Conservation (phyloP, 768 basidiomycete genomes). For the Russula lepida region DNA sequence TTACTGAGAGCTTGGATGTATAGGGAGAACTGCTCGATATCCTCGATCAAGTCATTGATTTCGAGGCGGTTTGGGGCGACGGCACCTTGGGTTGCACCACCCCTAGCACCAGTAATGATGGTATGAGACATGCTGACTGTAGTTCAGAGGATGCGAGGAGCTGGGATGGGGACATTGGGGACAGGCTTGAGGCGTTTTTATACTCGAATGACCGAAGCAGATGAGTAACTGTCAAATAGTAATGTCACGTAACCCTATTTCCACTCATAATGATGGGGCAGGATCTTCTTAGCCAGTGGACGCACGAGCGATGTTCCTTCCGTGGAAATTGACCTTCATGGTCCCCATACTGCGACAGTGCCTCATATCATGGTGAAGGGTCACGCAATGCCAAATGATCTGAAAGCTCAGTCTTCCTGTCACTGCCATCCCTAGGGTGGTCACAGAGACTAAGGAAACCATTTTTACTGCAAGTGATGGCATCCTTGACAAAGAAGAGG, state of each 20-base stretch:
- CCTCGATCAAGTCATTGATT: slow-evolving; percentile 27
- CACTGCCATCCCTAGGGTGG: no score
- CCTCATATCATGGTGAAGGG: background rate
- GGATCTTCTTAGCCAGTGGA: background rate
- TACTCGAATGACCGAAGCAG: background rate
- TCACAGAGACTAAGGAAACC: background rate
- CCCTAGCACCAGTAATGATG: background rate
- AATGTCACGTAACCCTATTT: background rate
- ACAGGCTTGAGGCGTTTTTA: background rate
- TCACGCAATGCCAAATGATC: background rate
- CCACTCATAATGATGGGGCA: background rate
- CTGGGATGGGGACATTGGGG: background rate
- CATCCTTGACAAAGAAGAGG: background rate
- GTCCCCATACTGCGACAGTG: background rate
- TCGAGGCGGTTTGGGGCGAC: slow-evolving; percentile 18
- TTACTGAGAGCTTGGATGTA: slow-evolving; percentile 44
- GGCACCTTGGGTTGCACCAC: slow-evolving; percentile 8
- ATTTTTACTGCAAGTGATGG: background rate
- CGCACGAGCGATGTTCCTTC: background rate
- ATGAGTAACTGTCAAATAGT: background rate
- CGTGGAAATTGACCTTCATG: no score
- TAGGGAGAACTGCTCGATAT: slow-evolving; percentile 40
- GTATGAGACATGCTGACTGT: slow-evolving; percentile 12
- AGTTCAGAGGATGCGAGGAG: background rate
- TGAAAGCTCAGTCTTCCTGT: background rate